phyloP scores from a whole-genome alignment of 2,329 filamentous ascomycete genomes.

The Nannizziopsis arthrosporioides region DNA sequence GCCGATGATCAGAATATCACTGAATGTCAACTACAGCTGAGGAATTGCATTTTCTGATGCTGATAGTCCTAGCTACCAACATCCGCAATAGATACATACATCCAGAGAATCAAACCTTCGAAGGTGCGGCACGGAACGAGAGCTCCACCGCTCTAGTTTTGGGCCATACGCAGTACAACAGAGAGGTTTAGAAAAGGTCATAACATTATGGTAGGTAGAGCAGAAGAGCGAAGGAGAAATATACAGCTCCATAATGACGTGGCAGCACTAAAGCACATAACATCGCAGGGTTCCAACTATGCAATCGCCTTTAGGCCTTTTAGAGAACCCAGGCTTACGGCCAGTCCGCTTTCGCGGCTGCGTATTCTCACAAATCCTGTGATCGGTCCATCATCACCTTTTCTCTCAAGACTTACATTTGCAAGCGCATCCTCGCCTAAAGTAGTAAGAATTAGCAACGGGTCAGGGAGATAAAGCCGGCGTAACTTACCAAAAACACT shows the following conservation, averaged over 20 bases:
- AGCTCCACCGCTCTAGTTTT: neutral
- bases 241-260: constrained; percentile 7
- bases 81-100: no score
- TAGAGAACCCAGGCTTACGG: constrained; percentile 81
- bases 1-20: no score
- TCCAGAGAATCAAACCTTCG: no score
- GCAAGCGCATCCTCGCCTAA: constrained; percentile 93
- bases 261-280: constrained; percentile 4
- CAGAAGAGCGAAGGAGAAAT: constrained; percentile 1
- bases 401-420: constrained; percentile 95
- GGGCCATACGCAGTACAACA: neutral
- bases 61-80: no score
- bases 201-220: constrained; percentile 5
- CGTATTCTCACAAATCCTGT: constrained; percentile 97
- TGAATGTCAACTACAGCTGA: no score
- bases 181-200: neutral
- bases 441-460: constrained; percentile 8
- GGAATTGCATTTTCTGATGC: no score
- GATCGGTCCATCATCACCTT: constrained; percentile 86
- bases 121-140: neutral
- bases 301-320: constrained; percentile 75
- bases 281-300: constrained; percentile 18
- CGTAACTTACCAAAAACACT: constrained; percentile 85
- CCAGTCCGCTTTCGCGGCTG: constrained; percentile 89
- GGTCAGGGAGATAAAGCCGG: neutral